Evolutionary conservation across 371 early-diverging fungal species (phyloP).

Genomic region (Syncephalastrum monosporum): DNA sequence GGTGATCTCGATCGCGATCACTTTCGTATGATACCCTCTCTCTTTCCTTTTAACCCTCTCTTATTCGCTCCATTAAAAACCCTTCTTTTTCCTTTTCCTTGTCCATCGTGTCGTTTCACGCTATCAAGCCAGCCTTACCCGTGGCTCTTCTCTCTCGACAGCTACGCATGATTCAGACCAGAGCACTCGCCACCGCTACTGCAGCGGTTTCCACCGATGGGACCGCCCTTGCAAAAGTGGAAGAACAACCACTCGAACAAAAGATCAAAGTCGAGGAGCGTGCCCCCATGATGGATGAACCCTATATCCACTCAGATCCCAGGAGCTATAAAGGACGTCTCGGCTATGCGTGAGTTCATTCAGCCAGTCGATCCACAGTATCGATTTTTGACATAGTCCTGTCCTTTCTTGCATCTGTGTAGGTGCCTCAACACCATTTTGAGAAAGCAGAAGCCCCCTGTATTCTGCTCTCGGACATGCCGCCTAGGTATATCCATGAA

Average conservation of each 20-base stretch:
- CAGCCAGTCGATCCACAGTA: too few relatives aligned
- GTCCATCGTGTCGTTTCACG: too few relatives aligned
- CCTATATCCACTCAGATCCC: slow-evolving; percentile 11
- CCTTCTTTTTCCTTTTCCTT: too few relatives aligned
- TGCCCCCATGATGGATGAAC: not conserved
- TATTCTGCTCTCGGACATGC: slow-evolving; percentile 38
- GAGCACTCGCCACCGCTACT: too few relatives aligned
- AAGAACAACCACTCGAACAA: not conserved
- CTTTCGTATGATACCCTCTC: too few relatives aligned
- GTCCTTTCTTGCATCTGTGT: not conserved
- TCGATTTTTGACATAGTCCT: not conserved
- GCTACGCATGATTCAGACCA: too few relatives aligned
- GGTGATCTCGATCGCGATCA: too few relatives aligned
- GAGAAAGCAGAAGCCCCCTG: slow-evolving; percentile 26
- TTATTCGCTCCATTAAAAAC: too few relatives aligned
- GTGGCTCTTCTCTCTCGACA: too few relatives aligned
- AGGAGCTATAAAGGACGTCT: slow-evolving; percentile 21
- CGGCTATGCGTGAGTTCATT: slow-evolving; percentile 26
- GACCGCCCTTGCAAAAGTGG: not conserved
- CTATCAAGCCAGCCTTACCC: too few relatives aligned
- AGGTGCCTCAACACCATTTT: slow-evolving; percentile 33
- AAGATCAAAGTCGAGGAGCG: slow-evolving; percentile 2
- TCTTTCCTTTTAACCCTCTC: too few relatives aligned
- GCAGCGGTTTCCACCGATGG: too few relatives aligned
- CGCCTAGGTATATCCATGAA: slow-evolving; percentile 16